Evolutionary conservation across 2,329 filamentous ascomycete species (phyloP).

Genomic region (Ceratocystis diversiconidia): DNA sequence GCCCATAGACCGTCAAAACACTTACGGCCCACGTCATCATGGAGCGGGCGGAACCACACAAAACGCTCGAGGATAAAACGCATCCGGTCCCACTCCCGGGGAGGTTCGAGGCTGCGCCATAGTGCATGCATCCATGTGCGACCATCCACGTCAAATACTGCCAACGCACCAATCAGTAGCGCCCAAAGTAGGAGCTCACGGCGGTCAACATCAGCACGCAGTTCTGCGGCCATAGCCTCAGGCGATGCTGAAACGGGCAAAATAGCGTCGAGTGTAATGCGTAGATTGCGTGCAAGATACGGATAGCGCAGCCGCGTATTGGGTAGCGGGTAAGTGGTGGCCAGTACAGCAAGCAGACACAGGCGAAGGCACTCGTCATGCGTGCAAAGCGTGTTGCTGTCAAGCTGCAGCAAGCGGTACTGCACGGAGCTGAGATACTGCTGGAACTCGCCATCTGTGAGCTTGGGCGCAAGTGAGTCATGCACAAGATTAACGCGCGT

Average conservation of each 20-base stretch:
- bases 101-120: conserved; percentile 13
- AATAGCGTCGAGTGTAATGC: conserved; percentile 13
- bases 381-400: conserved; percentile 8
- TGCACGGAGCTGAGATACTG: conserved; percentile 13
- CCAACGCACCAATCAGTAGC: conserved; percentile 13
- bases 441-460: conserved; percentile 17
- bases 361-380: conserved; percentile 16
- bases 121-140: conserved; percentile 16
- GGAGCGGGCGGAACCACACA: conserved; percentile 17
- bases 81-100: conserved; percentile 15
- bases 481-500: conserved; percentile 15
- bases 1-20: conserved; percentile 12
- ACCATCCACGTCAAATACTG: conserved; percentile 15
- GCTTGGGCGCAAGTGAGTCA: conserved; percentile 9
- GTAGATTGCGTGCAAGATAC: conserved; percentile 12
- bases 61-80: conserved; percentile 10
- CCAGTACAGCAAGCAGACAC: conserved; percentile 14
- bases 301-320: conserved; percentile 16
- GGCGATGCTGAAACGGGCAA: conserved; percentile 1
- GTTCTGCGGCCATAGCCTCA: background rate
- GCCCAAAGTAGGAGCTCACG: conserved; percentile 15
- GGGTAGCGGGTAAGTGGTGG: conserved; percentile 16
- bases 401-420: conserved; percentile 15
- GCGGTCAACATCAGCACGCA: background rate
- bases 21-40: conserved; percentile 11